A percentile compares a stretch with the other conserved stretches of the same genome.
These are phyloP conservation scores for Penicillium expansum DNA, from an alignment of 2,329 filamentous ascomycete species.

Conservation along the genomic window DNA sequence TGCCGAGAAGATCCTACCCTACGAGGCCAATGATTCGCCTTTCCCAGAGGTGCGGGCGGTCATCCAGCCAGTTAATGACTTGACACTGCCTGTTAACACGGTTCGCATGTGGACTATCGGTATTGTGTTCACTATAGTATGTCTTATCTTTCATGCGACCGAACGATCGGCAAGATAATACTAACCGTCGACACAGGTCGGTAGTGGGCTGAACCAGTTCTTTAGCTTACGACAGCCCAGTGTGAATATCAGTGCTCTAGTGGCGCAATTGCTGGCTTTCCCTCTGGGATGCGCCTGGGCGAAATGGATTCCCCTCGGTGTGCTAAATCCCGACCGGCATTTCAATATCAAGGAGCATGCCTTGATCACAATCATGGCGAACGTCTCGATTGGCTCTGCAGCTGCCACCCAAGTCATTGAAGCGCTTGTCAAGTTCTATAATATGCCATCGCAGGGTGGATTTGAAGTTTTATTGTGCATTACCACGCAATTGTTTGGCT, in stretches of 20 bases:
- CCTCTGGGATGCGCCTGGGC: conserved; percentile 44
- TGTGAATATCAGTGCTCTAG: conserved; percentile 39
- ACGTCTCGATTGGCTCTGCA: conserved; percentile 48
- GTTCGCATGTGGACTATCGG: conserved; percentile 41
- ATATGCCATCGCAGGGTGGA: conserved; percentile 56
- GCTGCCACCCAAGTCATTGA: conserved; percentile 40
- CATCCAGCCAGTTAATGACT: conserved; percentile 34
- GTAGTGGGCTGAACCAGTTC: conserved; percentile 40
- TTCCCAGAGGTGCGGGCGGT: conserved; percentile 41
- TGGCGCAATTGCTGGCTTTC: conserved; percentile 46
- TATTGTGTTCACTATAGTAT: conserved; percentile 38
- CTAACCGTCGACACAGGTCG: conserved; percentile 25
- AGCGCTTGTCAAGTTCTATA: conserved; percentile 51
- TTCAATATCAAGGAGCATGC: conserved; percentile 44
- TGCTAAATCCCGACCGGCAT: conserved; percentile 44
- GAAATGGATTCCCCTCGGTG: conserved; percentile 39
- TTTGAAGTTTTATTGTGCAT: conserved; percentile 61
- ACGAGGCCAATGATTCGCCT: conserved; percentile 39
- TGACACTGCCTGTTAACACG: conserved; percentile 33
- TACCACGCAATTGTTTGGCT: conserved; percentile 62
- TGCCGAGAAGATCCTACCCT: conserved; percentile 34
- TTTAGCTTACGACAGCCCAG: conserved; percentile 41
- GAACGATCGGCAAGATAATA: neutral
- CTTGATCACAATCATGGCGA: conserved; percentile 47
- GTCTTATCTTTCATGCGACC: conserved; percentile 15